These are phyloP conservation scores for Circinella minor DNA, from an alignment of 371 early-diverging fungal genomes.

Conservation along the genomic window DNA sequence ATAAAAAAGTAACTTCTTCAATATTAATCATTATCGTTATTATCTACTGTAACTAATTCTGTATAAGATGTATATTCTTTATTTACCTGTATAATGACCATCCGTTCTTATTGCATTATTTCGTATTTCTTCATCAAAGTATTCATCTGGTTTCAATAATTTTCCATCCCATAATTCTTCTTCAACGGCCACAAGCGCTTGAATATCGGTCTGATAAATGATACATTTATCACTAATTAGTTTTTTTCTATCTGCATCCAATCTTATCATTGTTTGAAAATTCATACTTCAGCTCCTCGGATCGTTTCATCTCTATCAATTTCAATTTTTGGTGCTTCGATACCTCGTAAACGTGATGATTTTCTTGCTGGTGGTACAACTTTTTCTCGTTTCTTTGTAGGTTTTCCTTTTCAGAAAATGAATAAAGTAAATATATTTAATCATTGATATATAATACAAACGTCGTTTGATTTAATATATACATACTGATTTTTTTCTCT, in stretches of 20 bases:
- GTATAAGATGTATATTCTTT: no score
- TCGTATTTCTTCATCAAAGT: conserved; percentile 52
- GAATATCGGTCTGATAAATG: neutral
- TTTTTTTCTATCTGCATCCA: neutral
- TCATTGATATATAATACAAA: no score
- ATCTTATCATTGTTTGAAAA: conserved; percentile 11
- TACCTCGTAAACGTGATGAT: conserved; percentile 55
- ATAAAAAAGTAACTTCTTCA: no score
- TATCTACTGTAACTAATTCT: no score
- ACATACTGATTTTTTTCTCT: neutral
- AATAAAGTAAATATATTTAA: neutral
- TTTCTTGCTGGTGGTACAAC: conserved; percentile 31
- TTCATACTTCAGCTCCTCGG: conserved; percentile 11
- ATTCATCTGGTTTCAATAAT: conserved; percentile 62
- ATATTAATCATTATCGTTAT: no score
- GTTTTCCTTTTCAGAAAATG: conserved; percentile 4
- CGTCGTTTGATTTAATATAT: neutral
- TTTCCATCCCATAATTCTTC: conserved; percentile 43
- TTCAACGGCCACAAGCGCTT: conserved; percentile 32
- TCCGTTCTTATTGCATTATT: conserved; percentile 59
- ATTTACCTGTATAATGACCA: conserved; percentile 56
- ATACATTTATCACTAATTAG: neutral
- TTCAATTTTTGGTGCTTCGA: conserved; percentile 37
- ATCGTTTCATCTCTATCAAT: conserved; percentile 33
- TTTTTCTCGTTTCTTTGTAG: conserved; percentile 15